Evolutionary conservation across 495 filamentous ascomycete species (phyloP).

Genomic region (Astrothelium macrocarpum): DNA sequence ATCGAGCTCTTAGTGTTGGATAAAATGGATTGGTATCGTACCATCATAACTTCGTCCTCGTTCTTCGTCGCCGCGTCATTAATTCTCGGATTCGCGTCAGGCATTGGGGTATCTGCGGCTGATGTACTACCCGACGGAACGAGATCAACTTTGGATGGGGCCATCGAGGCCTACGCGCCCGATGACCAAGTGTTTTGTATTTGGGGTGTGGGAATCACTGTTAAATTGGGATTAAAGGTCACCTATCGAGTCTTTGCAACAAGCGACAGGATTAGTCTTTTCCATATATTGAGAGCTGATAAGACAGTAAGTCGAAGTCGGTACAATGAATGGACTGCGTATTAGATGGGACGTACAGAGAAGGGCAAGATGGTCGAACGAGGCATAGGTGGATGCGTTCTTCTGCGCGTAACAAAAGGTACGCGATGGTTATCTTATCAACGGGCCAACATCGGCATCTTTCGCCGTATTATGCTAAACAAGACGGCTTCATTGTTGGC

Average conservation of each 20-base stretch:
- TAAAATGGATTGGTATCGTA: neutral
- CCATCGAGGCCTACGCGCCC: neutral
- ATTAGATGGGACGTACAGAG: neutral
- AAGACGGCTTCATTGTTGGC: neutral
- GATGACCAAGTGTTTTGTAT: neutral
- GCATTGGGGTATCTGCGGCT: neutral
- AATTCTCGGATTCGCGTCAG: neutral
- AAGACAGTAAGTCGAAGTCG: neutral
- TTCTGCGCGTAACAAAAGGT: constrained; percentile 1
- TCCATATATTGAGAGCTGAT: neutral
- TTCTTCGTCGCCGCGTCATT: neutral
- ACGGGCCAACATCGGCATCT: neutral
- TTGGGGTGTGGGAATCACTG: too few relatives aligned
- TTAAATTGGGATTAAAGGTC: too few relatives aligned
- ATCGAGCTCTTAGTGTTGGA: neutral
- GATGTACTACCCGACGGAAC: neutral
- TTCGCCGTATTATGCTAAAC: neutral
- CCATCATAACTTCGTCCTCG: neutral
- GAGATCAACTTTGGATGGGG: neutral
- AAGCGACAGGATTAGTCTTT: neutral
- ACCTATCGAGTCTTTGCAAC: too few relatives aligned
- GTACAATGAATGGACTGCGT: neutral
- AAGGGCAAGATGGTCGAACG: neutral
- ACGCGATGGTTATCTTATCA: constrained; percentile 5
- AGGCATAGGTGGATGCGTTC: neutral